Conservation (phyloP, 352 stramenopile genomes). For the Globisporangium takayamanum region DNA sequence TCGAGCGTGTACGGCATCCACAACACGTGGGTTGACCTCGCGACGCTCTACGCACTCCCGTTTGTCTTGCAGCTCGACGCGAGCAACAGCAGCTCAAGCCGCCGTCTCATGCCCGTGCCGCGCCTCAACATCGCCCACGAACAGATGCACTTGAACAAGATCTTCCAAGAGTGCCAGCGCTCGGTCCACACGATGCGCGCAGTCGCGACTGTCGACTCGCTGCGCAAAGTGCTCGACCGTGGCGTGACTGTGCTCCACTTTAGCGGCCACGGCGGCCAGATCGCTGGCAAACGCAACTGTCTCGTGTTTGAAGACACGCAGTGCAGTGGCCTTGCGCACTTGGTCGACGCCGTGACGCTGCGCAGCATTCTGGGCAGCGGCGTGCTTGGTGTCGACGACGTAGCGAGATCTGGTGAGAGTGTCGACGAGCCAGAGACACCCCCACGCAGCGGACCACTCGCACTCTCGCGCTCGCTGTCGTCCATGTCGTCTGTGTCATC, state of each 20-base stretch:
- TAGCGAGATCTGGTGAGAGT: not conserved
- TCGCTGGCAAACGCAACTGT: constrained; percentile 56
- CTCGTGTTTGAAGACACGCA: constrained; percentile 79
- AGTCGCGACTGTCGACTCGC: constrained; percentile 60
- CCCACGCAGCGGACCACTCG: not conserved
- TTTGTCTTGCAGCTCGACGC: constrained; percentile 46
- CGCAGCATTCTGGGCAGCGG: constrained; percentile 42
- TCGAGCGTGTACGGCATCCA: constrained; percentile 72
- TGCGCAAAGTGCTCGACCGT: constrained; percentile 73
- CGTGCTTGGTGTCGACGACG: constrained; percentile 13
- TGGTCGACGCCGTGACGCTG: constrained; percentile 59
- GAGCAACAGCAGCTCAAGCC: constrained; percentile 7
- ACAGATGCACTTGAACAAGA: constrained; percentile 59
- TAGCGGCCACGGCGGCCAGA: constrained; percentile 61
- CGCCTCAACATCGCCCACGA: constrained; percentile 64
- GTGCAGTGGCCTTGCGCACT: constrained; percentile 50
- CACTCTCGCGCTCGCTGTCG: constrained; percentile 16
- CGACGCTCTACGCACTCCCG: constrained; percentile 64
- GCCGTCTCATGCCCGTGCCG: constrained; percentile 51
- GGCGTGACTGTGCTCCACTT: constrained; percentile 75
- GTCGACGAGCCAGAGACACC: constrained; percentile 7
- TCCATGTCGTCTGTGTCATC: constrained; percentile 16
- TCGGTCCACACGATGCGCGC: constrained; percentile 71
- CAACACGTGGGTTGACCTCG: constrained; percentile 78
- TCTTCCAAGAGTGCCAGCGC: constrained; percentile 70